Evolutionary conservation across 345 rosid genomes (phyloP), one percentile per base, ranked within the genome.

Genomic region (Noccaea caerulescens): DNA sequence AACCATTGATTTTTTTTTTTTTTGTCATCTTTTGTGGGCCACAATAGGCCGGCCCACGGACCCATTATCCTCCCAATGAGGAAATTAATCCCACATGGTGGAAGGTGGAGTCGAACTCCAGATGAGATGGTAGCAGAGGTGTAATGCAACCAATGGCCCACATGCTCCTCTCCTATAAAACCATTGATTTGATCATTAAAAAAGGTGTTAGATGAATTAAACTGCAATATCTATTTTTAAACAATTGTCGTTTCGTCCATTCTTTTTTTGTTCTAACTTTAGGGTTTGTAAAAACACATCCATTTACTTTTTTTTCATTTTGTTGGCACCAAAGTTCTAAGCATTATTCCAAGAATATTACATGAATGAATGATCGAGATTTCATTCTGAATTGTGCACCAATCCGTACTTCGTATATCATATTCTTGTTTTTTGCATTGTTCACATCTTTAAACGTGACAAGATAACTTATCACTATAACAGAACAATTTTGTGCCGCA

Each of bases 321-420:
- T 74, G 78, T 38, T 74, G 56, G 68, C 49, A 67, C 73, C 16
- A 60, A 59, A 58, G 4, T 2, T 74, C 72, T 67, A 59, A 74
- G 57, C 68, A 74, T 42, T 67, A 74, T 74, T 74, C 78, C 42
- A 59, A 55, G 78, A 75, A 75, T 66, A 73, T 68, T 60, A 75
- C 68, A 68, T 60, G 69, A 59, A 75, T 53, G 73, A 43, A 68
- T 75, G 73, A 60, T 51, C 57, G 63, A 68, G 63, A 75, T 60
- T 68, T 75, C 63, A 68, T 60, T 67, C 42, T 60, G 53, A 52
- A 50, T 14, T 67, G 57, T 75, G 58, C 57, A 67, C 63, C 69
- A 60, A 16, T 68, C 78, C 69, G 57, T 75, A 75, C 78, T 59
- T 60, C 34, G 16, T 16, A 59, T 59, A 52, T 45, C 47, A 51